Base-by-base conservation (phyloP, 2,329 filamentous ascomycete species). In the Phyllosticta citribraziliensis region DNA sequence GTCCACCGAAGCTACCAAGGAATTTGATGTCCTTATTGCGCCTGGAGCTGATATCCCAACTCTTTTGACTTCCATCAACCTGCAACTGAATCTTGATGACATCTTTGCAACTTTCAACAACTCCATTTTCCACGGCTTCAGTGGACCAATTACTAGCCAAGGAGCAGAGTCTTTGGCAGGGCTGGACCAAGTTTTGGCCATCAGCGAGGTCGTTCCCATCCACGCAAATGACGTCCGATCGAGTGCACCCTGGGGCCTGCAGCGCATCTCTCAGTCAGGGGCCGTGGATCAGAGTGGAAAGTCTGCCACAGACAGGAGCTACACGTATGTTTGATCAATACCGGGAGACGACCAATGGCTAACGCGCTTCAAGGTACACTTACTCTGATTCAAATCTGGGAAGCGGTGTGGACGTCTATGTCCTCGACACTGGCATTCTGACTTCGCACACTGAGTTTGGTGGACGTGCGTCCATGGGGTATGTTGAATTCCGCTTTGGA, bases 341-440 rank as follows among this genome's bases (percentile, higher is more conserved):
- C 22, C 22, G 22, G 22, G 8, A 20, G 10, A 8, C 1, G 22
- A 30, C 9, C 14, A 1, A 25, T 19, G 19, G 14, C 57, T 59
- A 30, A 59, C 40, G 6, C 11, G 5, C 27, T 27, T 61, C 20
- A 24, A 57, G 27, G 1, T 63, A 63, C 50, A 40, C 35, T 10
- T 63, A 60, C 40, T 19, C 17, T 8, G 47, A 54, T 24, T 30
- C 25, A 20, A 20, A 30, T 3, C 35, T 58, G n/a, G 61, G 61
- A 60, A 64, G 66, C 33, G 65, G 66, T 60, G 73, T 73, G 67
- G 85, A 81, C 22, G 80, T 79, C 27, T 88, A 84, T 69, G 74
- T 88, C 24, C 80, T 88, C 51, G 86, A 88, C 72, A 87, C 85
- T 5, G 86, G 86, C 65, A 82, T 88, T 69, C 74, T 74, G 60